Evolutionary conservation across 1,139 yeast species (phyloP), one percentile per base, ranked within the genome.

Genomic region (Debaryomyces subglobosus): DNA sequence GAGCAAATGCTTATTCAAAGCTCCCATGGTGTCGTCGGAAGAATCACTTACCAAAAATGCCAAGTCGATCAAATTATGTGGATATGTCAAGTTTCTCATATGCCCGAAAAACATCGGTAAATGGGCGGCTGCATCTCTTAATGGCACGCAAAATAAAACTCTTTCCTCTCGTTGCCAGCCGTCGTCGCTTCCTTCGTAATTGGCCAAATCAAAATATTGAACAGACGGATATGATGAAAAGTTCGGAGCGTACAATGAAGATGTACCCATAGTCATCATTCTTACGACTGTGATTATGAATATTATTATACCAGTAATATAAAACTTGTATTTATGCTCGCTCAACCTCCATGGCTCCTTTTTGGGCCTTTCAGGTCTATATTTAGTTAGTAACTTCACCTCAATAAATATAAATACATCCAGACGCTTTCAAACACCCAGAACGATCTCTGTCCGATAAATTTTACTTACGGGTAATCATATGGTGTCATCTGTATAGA

Each of bases 41-140:
- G 84, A 77, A 64, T 81, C 86, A 37, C 81, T 74, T 3, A 81
- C 84, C 54, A 81, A 68, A 58, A 81, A 81, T 32, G 85, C 84
- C 54, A 81, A 67, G 59, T 81, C 86, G 41, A 81, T 79, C 52
- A 81, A 65, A 54, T 76, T 65, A 59, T 81, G 85, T 10, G 85
- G 85, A 56, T 81, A 81, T 2, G 84, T 77, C 62, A 81, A 68
- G 62, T 81, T 81, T 52, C 62, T 68, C 82, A 81, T 74, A 57
- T 80, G 84, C 25, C 77, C 72, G 55, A 81, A 81, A 57, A 81
- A 81, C 86, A 81, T 81, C 30, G 85, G 85, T 57, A 81, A 69
- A 60, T 81, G 85, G n/a, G 79, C 75, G 4, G 84, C 80, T 1
- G 86, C 86, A 60, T 81, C 85, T 66, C 86, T 67, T 54, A 81